phyloP scores from a whole-genome alignment of 2,329 filamentous ascomycete species.

The Fusarium agapanthi region DNA sequence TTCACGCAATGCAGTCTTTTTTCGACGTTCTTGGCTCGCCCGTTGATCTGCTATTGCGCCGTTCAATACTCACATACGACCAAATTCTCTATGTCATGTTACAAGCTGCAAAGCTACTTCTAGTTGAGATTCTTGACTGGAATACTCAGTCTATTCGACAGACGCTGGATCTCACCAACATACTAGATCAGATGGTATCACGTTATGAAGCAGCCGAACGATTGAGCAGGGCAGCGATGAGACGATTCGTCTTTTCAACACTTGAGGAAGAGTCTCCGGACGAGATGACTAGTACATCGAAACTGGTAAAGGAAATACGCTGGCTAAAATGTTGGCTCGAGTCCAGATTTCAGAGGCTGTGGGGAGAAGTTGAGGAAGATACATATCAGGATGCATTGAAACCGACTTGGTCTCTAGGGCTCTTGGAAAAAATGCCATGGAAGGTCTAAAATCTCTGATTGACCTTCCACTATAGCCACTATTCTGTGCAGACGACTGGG shows the following conservation, averaged over 20 bases:
- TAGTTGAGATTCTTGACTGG: constrained; percentile 40
- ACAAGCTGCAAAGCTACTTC: constrained; percentile 33
- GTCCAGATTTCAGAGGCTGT: constrained; percentile 28
- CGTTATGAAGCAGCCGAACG: constrained; percentile 17
- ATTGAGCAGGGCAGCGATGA: background rate
- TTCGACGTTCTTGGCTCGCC: constrained; percentile 44
- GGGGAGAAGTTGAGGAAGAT: background rate
- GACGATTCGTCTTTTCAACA: constrained; percentile 12
- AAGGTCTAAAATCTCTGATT: constrained; percentile 15
- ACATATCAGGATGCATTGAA: background rate
- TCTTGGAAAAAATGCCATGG: constrained; percentile 39
- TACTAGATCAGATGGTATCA: constrained; percentile 22
- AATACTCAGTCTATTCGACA: constrained; percentile 30
- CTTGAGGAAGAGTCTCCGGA: constrained; percentile 14
- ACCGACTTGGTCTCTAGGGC: constrained; percentile 34
- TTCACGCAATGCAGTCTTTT: constrained; percentile 47
- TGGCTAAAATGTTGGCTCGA: constrained; percentile 48
- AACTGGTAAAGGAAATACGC: constrained; percentile 36
- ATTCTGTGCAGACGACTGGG: background rate
- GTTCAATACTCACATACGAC: constrained; percentile 34
- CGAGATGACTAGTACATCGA: constrained; percentile 28
- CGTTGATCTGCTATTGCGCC: constrained; percentile 29
- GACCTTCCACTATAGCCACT: background rate
- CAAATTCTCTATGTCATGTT: constrained; percentile 37
- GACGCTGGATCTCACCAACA: constrained; percentile 20